Base-by-base conservation (phyloP, 169 alveolate genomes). In the Amoebophrya sp. region DNA sequence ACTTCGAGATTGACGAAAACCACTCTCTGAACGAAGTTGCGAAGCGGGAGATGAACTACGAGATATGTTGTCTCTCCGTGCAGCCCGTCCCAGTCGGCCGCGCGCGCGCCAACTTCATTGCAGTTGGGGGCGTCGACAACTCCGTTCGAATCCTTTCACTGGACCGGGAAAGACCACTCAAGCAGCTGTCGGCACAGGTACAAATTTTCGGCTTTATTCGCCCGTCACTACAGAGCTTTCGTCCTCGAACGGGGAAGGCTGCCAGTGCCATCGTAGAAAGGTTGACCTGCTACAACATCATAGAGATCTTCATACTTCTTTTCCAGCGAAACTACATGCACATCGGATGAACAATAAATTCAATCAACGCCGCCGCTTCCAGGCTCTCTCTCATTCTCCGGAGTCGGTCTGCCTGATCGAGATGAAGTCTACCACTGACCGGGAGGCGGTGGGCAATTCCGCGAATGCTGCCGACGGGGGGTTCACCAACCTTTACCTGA, bases 61-160 rank as follows among this genome's bases (percentile, higher is more conserved):
- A 96, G 93, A 96, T 96, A 43, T 93, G 96, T 31, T 97, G 98
- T 69, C 91, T 97, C 88, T 96, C 95, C 92, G 95, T 95, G 92
- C 98, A 94, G 93, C 98, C 97, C 31, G 96, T 97, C 26, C 97
- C 97, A 20, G 96, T 94, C 69, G 98, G 97, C 39, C 96, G 98
- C 91, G 89, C 95, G 40, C 96, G 98, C 89, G 96, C 98, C 29
- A 97, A 96, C 92, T 98, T 97, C 95, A 95, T 97, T 92, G 99
- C 98, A 10, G 98, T 98, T 15, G 99, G 99, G 13, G 96, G 97
- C 45, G 93, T 94, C 50, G 99, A 98, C 93, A 95, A 95, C 91
- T 95, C 98, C 26, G 98, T 98, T 23, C 95, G 99, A 42, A 91
- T 98, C 87, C 94, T 98, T 40, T 95, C 98, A 90, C 94, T 98